Evolutionary conservation across 2,329 filamentous ascomycete genomes (phyloP).

Genomic region (Exophiala bonariae): DNA sequence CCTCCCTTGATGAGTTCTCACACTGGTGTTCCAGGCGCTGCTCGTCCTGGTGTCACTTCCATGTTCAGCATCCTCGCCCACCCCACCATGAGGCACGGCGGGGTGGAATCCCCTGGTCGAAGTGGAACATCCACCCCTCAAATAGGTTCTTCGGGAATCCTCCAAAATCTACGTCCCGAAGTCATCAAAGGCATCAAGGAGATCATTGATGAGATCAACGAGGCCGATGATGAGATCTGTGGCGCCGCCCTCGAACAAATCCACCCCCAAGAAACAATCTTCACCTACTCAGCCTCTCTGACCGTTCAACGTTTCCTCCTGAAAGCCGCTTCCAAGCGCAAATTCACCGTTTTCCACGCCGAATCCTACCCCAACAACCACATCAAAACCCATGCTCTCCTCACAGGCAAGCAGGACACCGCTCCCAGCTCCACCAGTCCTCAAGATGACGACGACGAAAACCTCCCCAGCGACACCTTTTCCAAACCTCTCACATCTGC

Average conservation of each 20-base stretch:
- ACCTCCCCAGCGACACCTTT: conserved; percentile 54
- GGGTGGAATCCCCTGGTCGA: conserved; percentile 37
- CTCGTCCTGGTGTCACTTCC: conserved; percentile 57
- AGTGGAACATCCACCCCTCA: conserved; percentile 34
- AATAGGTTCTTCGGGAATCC: conserved; percentile 30
- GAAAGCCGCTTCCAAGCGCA: conserved; percentile 82
- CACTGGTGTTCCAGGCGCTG: conserved; percentile 56
- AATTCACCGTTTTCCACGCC: conserved; percentile 86
- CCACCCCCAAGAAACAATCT: conserved; percentile 86
- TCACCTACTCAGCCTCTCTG: conserved; percentile 81
- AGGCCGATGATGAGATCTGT: conserved; percentile 91
- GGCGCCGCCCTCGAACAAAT: conserved; percentile 87
- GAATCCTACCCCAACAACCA: conserved; percentile 72
- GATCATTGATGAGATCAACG: conserved; percentile 90
- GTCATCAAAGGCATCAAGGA: conserved; percentile 93
- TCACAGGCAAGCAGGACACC: conserved; percentile 53
- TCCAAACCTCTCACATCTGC: conserved; percentile 74
- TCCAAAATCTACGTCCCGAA: conserved; percentile 78
- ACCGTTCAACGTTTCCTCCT: conserved; percentile 89
- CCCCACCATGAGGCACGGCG: conserved; percentile 40
- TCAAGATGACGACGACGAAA: conserved; percentile 41
- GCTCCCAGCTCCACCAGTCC: conserved; percentile 11
- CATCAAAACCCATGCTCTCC: conserved; percentile 60
- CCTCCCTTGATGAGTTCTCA: conserved; percentile 64
- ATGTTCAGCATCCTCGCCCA: conserved; percentile 87